Conservation (phyloP, 2,329 filamentous ascomycete species). For the Hymenoscyphus occultus region DNA sequence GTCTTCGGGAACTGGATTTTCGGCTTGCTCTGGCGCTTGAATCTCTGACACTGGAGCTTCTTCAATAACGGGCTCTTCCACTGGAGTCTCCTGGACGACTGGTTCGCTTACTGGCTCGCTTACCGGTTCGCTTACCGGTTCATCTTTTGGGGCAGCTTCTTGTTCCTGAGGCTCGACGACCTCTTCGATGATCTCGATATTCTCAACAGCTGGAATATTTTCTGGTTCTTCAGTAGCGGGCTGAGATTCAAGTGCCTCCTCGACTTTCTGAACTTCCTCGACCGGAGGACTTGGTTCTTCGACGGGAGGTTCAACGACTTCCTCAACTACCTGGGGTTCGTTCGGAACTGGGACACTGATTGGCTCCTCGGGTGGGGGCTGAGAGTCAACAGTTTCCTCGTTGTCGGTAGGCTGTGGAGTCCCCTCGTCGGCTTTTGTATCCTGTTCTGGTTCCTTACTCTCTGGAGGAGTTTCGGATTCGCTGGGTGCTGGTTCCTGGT, state of each 20-base stretch:
- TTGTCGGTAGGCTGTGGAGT: too few relatives aligned
- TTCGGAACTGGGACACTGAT: not conserved
- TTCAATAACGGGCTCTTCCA: not conserved
- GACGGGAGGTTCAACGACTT: conserved; percentile 3
- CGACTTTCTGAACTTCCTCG: not conserved
- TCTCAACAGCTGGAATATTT: not conserved
- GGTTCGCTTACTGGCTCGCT: too few relatives aligned
- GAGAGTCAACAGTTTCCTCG: not conserved
- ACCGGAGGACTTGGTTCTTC: not conserved
- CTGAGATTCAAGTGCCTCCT: not conserved
- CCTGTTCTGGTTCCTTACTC: too few relatives aligned
- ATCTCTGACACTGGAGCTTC: too few relatives aligned
- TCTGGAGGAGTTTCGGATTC: not conserved
- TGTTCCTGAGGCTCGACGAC: not conserved
- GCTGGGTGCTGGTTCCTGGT: not conserved
- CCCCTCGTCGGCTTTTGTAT: too few relatives aligned
- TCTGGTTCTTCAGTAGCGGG: not conserved
- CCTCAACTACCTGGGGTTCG: not conserved
- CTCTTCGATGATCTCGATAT: too few relatives aligned
- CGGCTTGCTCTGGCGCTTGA: too few relatives aligned
- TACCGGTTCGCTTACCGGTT: conserved; percentile 3
- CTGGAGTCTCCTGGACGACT: not conserved
- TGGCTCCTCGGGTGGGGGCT: not conserved
- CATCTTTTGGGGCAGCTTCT: not conserved
- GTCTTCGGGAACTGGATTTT: too few relatives aligned